Evolutionary conservation across 306 rosid genomes (phyloP), one percentile per base, ranked within the genome.

Genomic region (Heteromeles arbutifolia): DNA sequence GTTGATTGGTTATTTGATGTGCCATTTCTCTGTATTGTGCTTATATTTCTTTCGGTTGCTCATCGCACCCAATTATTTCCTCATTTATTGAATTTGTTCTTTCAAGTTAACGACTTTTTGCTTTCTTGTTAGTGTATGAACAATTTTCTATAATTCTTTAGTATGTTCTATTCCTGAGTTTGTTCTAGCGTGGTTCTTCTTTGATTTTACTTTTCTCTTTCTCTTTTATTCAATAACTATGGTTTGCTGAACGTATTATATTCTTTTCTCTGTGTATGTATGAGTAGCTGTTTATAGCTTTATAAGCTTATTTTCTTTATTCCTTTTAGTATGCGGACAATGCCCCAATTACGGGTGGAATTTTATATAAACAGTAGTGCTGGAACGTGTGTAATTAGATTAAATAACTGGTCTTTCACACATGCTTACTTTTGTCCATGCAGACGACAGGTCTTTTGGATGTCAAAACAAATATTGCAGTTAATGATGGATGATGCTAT

Each of bases 391-490:
- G 74, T 79, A 69, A 25, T 25, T 25, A 48, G 11, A 26, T 37
- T 44, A 13, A 69, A 45, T 69, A 45, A 70, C 52, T 69, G 74
- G 74, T 73, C 75, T 78, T 78, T 82, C 62, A 76, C 69, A 54
- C 44, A n/a, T 48, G 56, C 56, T 57, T 59, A 45, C 75, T 48
- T 65, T n/a, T 65, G 65, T 73, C 79, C 24, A 66, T 87, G 83
- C 94, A 92, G 99, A 79, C 81, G 99, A 84, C 99, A 96, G 73
- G 99, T 92, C 84, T 88, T 89, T 85, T 96, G 99, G 99, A 96
- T 96, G 79, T 96, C 99, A 48, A 96, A 96, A 84, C 99, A 96
- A 83, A 92, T 96, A 77, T 75, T 92, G 74, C 99, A 96, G 79
- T 82, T 96, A 70, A 82, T 91, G 78, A 92, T 96, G 99, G 97